These are phyloP conservation scores for Oryza coarctata DNA, from an alignment of 176 grass and related monocot genomes.

Conservation along the genomic window DNA sequence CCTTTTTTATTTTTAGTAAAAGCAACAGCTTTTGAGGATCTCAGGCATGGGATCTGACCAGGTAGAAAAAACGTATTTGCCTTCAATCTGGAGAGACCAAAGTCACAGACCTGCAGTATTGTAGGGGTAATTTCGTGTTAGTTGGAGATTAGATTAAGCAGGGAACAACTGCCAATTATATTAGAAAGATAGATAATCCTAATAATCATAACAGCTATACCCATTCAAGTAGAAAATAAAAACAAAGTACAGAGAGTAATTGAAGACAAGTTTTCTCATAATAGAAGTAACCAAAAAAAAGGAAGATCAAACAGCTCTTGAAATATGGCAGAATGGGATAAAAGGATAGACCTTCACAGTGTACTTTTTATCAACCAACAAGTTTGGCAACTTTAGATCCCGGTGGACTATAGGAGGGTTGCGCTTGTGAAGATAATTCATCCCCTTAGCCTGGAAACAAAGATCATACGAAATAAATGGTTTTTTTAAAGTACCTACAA, in stretches of 20 bases:
- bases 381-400: constrained; percentile 82
- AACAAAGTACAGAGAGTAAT: background rate
- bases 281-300: constrained; percentile 5
- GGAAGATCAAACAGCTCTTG: background rate
- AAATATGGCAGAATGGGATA: background rate
- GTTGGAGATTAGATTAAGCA: background rate
- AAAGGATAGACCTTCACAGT: constrained; percentile 71
- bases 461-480: constrained; percentile 3
- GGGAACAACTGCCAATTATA: background rate
- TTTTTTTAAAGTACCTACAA: background rate
- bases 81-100: constrained; percentile 86
- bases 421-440: constrained; percentile 92
- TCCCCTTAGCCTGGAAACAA: constrained; percentile 66
- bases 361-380: constrained; percentile 85
- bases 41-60: background rate
- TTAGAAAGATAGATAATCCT: background rate
- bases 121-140: background rate
- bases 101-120: constrained; percentile 67
- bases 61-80: constrained; percentile 61
- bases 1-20: background rate
- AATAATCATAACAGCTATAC: constrained; percentile 1
- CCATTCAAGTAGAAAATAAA: constrained; percentile 7
- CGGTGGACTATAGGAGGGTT: constrained; percentile 91
- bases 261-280: background rate
- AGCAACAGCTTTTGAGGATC: background rate